A percentile compares a stretch with the other conserved stretches of the same genome.
phyloP scores from a whole-genome alignment of 2,329 filamentous ascomycete species.

The Phialophora macrospora region DNA sequence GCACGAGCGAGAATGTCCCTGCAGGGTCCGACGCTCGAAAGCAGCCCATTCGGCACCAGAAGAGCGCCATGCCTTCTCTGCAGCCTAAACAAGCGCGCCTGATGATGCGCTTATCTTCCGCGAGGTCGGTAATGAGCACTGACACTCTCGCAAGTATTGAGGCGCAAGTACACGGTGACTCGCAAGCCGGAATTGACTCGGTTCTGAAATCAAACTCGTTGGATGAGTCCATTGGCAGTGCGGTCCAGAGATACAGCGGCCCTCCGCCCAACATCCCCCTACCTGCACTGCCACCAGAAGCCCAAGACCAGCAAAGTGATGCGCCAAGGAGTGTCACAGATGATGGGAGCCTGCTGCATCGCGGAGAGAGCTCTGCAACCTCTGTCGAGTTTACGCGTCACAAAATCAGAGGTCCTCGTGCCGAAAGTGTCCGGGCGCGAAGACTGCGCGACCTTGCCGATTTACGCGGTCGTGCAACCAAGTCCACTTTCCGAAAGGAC shows the following conservation, averaged over 20 bases:
- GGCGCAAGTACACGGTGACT: constrained; percentile 24
- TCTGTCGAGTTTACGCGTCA: constrained; percentile 1
- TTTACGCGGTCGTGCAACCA: constrained; percentile 9
- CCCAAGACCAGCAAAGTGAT: constrained; percentile 1
- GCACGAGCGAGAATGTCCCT: neutral
- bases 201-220: neutral
- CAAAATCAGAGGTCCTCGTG: constrained; percentile 18
- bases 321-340: neutral
- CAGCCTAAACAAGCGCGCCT: neutral
- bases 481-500: neutral
- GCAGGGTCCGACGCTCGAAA: neutral
- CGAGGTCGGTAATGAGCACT: constrained; percentile 27
- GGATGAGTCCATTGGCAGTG: neutral
- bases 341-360: neutral
- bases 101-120: constrained; percentile 19
- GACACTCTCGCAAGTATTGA: constrained; percentile 35
- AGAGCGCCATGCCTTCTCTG: neutral
- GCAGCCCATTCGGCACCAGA: neutral
- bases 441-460: constrained; percentile 28
- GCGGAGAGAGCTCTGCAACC: constrained; percentile 1
- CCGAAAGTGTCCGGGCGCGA: constrained; percentile 28
- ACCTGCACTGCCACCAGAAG: constrained; percentile 30
- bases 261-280: constrained; percentile 32
- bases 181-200: neutral
- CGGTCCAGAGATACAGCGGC: constrained; percentile 19